Base-by-base conservation (phyloP, 441 rosid species). In the Pelargonium hybrid region DNA sequence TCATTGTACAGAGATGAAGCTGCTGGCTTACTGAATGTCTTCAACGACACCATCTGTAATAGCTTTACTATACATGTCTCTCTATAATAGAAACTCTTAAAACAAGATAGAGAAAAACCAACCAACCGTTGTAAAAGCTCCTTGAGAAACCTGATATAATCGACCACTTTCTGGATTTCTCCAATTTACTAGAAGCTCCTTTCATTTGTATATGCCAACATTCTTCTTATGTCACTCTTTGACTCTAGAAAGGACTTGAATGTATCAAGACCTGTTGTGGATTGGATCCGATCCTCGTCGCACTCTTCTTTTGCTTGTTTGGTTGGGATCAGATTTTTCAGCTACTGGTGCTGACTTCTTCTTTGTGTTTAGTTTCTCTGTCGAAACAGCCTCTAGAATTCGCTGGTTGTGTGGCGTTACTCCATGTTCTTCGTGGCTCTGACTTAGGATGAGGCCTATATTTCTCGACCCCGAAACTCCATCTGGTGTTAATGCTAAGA, bases 281-380 rank as follows among this genome's bases (percentile, higher is more conserved):
- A 93, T 93, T 77, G 98, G 98, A 86, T 93, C 91, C 26, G 97
- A 85, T 41, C 98, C 98, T 84, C 85, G 79, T 72, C 90, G 80
- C 10, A 88, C 94, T 59, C 81, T 78, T 87, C 98, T 86, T 79
- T 93, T 89, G 86, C 93, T 91, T 25, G 91, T 81, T 77, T 73
- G 81, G 76, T 84, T 80, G 0, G 86, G 83, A 76, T 87, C 87
- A 18, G 76, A 66, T 76, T 65, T 68, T 59, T 69, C 79, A 68
- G 76, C 83, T 75, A 65, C 63, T 56, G 72, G 43, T 59, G 81
- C 71, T 71, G 83, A 73, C 14, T 66, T 79, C 77, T 82, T 76
- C 76, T 70, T 71, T 68, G 82, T 68, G 34, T 80, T 74, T 70
- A 74, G 68, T 68, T 56, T 76, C 64, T 82, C 78, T 69, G 31